Percentiles rank a stretch among this genome's conserved stretches.
phyloP scores from a whole-genome alignment of 345 rosid genomes.

The Acer negundo region DNA sequence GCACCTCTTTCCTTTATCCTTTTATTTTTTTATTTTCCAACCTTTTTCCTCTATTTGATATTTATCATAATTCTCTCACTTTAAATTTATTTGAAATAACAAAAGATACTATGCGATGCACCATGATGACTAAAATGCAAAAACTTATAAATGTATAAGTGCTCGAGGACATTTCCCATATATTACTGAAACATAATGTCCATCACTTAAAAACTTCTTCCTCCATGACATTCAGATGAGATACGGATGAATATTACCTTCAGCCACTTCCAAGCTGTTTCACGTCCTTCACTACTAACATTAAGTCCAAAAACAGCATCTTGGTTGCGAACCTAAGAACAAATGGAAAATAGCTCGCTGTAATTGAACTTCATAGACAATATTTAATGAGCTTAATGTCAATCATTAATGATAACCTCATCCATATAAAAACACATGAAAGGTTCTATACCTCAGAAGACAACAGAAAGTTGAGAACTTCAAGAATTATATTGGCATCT shows the following conservation, averaged over 20 bases:
- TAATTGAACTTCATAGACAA: conserved; percentile 3
- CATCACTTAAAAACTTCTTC: background rate
- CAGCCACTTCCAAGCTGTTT: conserved; percentile 93
- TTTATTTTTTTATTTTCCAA: background rate
- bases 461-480: conserved; percentile 72
- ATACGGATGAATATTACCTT: conserved; percentile 41
- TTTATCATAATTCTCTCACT: background rate
- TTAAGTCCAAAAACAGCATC: conserved; percentile 77
- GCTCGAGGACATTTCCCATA: conserved; percentile 7
- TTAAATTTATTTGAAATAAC: background rate
- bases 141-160: background rate
- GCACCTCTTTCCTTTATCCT: background rate
- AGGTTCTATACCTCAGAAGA: conserved; percentile 65
- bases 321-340: conserved; percentile 78
- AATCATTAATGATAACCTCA: conserved; percentile 4
- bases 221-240: background rate
- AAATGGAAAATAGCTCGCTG: conserved; percentile 3
- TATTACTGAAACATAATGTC: background rate
- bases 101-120: background rate
- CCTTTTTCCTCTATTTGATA: background rate
- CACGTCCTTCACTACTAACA: conserved; percentile 85
- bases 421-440: background rate
- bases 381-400: background rate
- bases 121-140: background rate
- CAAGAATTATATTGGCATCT: conserved; percentile 60